Base-by-base conservation (phyloP, 2,329 filamentous ascomycete genomes). In the Fusarium succisae region DNA sequence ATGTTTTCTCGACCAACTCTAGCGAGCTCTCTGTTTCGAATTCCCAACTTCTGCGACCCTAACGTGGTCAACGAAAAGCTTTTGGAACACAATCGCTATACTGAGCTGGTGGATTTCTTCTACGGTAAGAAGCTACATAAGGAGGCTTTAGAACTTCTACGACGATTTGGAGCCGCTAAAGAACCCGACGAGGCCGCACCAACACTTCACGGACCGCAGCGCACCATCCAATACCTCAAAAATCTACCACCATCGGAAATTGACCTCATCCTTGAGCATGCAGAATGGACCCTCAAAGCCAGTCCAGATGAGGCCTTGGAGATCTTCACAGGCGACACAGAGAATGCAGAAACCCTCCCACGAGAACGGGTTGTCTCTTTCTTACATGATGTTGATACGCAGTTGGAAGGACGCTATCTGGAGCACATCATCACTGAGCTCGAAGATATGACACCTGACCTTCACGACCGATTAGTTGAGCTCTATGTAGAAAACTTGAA, bases 31-130 rank as follows among this genome's bases (percentile, higher is more conserved):
- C 88, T 99, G 1, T 98, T 99, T 84, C 94, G 96, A 30, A 94
- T 98, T 58, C 92, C 95, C 79, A 99, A 99, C 81, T 98, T 98
- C 80, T 98, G 96, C 81, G 96, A 99, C 77, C 96, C 96, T 1
- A 92, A 94, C 37, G 96, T 98, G 6, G 96, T 99, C 28, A 96
- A 98, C 80, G 94, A 98, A 82, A 95, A 95, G 77, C 86, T 99
- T 9, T 91, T 98, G 68, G 94, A 98, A 80, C 94, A 92, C 45
- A 93, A 93, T 66, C 91, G 95, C 38, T 98, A 97, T 82, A 96
- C 92, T 58, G 96, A 98, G 83, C 86, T 99, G 4, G 95, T 99
- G n/a, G 96, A 98, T 81, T 99, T 99, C 80, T 91, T 98, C 76
- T 94, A 97, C 78, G 96, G 96, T 72, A 99, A 99, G 84, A 95